Base-by-base conservation (phyloP, 139 green algal genomes). In the Limnomonas spitsbergensis region DNA sequence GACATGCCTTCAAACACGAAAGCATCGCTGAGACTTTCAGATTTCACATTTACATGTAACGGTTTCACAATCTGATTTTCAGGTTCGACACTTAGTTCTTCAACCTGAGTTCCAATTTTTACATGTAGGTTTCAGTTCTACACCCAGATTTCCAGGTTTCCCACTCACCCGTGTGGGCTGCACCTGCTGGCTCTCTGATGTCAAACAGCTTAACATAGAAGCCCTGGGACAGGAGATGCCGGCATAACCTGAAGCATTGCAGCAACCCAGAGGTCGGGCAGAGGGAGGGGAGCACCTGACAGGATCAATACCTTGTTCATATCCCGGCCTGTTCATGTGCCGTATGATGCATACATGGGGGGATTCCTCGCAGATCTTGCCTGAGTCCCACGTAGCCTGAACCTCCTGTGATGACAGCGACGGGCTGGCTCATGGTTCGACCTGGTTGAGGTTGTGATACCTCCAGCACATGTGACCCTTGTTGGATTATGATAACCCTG, bases 351-450 rank as follows among this genome's bases (percentile, higher is more conserved):
- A 27, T 6, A 54, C 42, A 54, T 6, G 7, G 9, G 7, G 42
- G 7, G 9, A 54, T 9, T 54, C 42, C 42, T 6, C 42, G 42
- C 42, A 9, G 7, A 54, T n/a, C n/a, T n/a, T n/a, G n/a, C 56
- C 56, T 70, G 56, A 70, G 56, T 14, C 56, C 56, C 9, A 70
- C 56, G 29, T 70, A 70, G 9, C 56, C 56, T 14, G 56, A 7
- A 9, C 56, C 56, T 24, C 56, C 56, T 20, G 56, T 70, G 29
- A 70, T 70, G 27, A 70, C 56, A 70, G 56, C 24, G 56, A 37
- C n/a, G 29, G 56, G 14, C 56, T 24, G 42, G 7, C 42, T 54
- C 7, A n/a, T n/a, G n/a, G n/a, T n/a, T n/a, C n/a, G n/a, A n/a
- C n/a, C n/a, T n/a, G n/a, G n/a, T n/a, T n/a, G n/a, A n/a, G n/a